These are phyloP conservation scores for Peronospora belbahrii DNA, from an alignment of 352 stramenopile genomes.

Conservation along the genomic window DNA sequence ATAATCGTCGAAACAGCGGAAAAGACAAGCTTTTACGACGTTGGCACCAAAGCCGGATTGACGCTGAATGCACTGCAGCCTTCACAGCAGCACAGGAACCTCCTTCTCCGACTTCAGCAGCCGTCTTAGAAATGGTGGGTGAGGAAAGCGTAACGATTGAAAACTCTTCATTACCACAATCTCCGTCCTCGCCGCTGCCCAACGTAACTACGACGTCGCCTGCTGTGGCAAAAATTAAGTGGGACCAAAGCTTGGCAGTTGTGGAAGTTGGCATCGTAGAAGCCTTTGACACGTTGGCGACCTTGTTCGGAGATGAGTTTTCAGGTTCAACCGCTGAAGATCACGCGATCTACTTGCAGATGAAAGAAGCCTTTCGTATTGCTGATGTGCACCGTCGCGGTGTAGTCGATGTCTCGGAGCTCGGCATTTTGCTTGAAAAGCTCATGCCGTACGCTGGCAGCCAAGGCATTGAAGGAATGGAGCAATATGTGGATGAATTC, in stretches of 20 bases:
- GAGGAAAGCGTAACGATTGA: conserved; percentile 4
- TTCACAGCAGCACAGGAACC: conserved; percentile 29
- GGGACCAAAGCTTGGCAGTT: conserved; percentile 35
- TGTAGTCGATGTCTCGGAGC: conserved; percentile 49
- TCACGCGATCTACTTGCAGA: conserved; percentile 65
- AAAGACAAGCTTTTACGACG: conserved; percentile 24
- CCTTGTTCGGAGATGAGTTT: conserved; percentile 3
- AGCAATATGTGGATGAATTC: conserved; percentile 74
- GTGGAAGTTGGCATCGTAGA: conserved; percentile 41
- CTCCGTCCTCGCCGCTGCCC: conserved; percentile 15
- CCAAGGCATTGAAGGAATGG: conserved; percentile 39
- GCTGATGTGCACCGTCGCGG: conserved; percentile 54
- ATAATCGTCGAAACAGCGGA: conserved; percentile 26
- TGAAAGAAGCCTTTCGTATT: conserved; percentile 68
- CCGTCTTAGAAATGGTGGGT: conserved; percentile 9
- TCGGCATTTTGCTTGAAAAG: conserved; percentile 57
- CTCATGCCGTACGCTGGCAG: conserved; percentile 47
- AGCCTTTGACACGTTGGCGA: conserved; percentile 48
- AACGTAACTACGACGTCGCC: conserved; percentile 20
- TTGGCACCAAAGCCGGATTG: conserved; percentile 25
- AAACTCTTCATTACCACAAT: conserved; percentile 1
- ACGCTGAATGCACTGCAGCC: conserved; percentile 26
- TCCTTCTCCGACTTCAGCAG: conserved; percentile 14
- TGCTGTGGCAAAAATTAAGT: conserved; percentile 26
- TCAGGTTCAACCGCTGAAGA: conserved; percentile 31